These are phyloP conservation scores for Cystobasidiaceae sp. DNA, from an alignment of 1,284 basidiomycete genomes.

Conservation along the genomic window DNA sequence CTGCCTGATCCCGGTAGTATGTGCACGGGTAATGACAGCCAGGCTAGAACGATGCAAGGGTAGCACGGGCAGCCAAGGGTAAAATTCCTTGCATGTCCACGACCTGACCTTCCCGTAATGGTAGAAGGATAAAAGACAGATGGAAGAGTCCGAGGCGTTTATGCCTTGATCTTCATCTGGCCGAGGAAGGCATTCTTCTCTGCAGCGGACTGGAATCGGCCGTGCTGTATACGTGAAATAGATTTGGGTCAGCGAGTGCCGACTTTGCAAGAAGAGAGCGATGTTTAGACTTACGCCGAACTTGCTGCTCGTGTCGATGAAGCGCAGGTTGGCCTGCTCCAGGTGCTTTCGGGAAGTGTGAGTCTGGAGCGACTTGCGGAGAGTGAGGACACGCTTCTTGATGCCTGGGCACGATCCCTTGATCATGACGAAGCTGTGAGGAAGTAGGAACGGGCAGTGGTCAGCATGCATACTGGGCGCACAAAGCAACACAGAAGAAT, in stretches of 20 bases:
- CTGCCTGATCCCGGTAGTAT: too few relatives aligned
- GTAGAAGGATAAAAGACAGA: too few relatives aligned
- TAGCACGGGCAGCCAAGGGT: too few relatives aligned
- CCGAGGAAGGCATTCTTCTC: slow-evolving; percentile 95
- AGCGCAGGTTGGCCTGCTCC: slow-evolving; percentile 97
- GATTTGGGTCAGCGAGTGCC: too few relatives aligned
- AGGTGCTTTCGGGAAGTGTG: slow-evolving; percentile 66
- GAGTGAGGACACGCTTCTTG: slow-evolving; percentile 94
- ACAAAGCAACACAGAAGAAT: slow-evolving; percentile 36
- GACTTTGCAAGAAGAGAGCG: slow-evolving; percentile 58
- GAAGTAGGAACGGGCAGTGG: too few relatives aligned
- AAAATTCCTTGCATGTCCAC: too few relatives aligned
- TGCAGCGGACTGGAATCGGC: slow-evolving; percentile 84
- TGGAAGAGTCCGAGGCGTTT: neutral
- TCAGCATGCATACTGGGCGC: neutral
- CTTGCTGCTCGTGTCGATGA: slow-evolving; percentile 97
- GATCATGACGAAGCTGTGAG: slow-evolving; percentile 10
- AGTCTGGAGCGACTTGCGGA: slow-evolving; percentile 54
- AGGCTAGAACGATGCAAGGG: too few relatives aligned
- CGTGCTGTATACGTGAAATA: slow-evolving; percentile 58
- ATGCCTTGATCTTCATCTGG: slow-evolving; percentile 35
- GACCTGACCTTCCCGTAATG: too few relatives aligned
- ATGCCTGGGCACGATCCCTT: slow-evolving; percentile 92
- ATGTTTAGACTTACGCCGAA: slow-evolving; percentile 56
- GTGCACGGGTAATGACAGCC: too few relatives aligned